Evolutionary conservation across 192 early-diverging fungal species (phyloP).

Genomic region (Bifiguratus adelaidae): DNA sequence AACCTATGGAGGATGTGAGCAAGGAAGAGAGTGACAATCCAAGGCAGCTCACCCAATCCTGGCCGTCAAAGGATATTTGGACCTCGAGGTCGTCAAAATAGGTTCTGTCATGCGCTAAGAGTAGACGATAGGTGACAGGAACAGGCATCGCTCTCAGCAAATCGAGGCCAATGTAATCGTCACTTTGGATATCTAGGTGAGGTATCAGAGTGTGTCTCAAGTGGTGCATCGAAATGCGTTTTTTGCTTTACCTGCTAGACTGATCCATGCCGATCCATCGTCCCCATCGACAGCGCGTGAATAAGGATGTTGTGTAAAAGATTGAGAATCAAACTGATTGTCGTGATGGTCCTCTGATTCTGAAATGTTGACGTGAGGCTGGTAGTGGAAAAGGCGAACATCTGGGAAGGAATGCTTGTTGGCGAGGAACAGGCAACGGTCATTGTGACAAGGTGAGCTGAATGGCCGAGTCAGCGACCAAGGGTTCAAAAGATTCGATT

Average conservation of each 20-base stretch:
- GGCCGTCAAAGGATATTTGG: constrained; percentile 27
- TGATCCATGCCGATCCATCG: constrained; percentile 34
- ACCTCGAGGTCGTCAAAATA: constrained; percentile 11
- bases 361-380: constrained; percentile 34
- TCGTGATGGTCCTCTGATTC: constrained; percentile 30
- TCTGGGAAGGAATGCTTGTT: constrained; percentile 38
- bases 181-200: constrained; percentile 21
- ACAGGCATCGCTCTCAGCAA: constrained; percentile 30
- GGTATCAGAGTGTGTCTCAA: too few relatives aligned
- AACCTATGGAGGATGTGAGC: not conserved
- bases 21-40: too few relatives aligned
- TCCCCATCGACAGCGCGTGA: constrained; percentile 36
- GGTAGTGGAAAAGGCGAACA: constrained; percentile 29
- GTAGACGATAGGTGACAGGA: constrained; percentile 12
- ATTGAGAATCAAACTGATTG: constrained; percentile 22
- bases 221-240: not conserved
- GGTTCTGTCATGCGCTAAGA: constrained; percentile 9
- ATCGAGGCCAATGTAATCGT: constrained; percentile 47
- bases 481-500: not conserved
- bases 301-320: constrained; percentile 24
- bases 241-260: constrained; percentile 8
- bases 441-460: constrained; percentile 35
- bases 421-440: constrained; percentile 39
- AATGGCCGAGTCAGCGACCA: not conserved
- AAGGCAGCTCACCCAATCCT: constrained; percentile 15